Percentiles rank a stretch among this genome's conserved stretches.
phyloP scores from a whole-genome alignment of 495 filamentous ascomycete species.

The Entonaema liquescens region DNA sequence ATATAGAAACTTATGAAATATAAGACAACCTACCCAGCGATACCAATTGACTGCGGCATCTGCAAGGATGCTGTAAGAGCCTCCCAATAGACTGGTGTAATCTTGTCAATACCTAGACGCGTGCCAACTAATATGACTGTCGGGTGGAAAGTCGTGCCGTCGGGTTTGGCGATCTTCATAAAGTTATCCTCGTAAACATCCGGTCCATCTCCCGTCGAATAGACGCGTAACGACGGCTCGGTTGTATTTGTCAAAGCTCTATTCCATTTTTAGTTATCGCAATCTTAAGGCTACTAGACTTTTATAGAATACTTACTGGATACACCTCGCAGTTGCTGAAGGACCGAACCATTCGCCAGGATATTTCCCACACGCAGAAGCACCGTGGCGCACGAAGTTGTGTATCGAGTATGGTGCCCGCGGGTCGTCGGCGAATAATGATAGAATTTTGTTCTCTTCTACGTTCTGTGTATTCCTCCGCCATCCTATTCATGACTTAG shows the following conservation, averaged over 20 bases:
- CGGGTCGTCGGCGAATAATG: constrained; percentile 88
- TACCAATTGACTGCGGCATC: constrained; percentile 89
- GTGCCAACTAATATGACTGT: constrained; percentile 90
- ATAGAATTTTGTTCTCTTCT: constrained; percentile 77
- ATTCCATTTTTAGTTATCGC: constrained; percentile 2
- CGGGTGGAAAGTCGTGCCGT: constrained; percentile 73
- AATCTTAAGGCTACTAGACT: background rate
- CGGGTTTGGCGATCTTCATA: constrained; percentile 72
- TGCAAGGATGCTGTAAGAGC: constrained; percentile 81
- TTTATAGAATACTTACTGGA: constrained; percentile 71
- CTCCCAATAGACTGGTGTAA: constrained; percentile 93
- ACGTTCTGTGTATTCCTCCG: constrained; percentile 64
- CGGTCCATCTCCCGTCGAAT: constrained; percentile 86
- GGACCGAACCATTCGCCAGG: constrained; percentile 99
- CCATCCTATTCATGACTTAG: constrained; percentile 71
- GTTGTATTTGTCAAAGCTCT: constrained; percentile 77
- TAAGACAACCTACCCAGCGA: constrained; percentile 78
- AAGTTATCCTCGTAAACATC: constrained; percentile 94
- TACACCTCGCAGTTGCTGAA: constrained; percentile 95
- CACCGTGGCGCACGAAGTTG: constrained; percentile 89
- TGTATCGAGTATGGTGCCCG: constrained; percentile 94
- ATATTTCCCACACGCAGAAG: constrained; percentile 87
- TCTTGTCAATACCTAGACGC: constrained; percentile 89
- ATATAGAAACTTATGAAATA: background rate
- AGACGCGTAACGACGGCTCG: constrained; percentile 73